Conservation (phyloP, 805 yeast species). For the Pichia californica region DNA sequence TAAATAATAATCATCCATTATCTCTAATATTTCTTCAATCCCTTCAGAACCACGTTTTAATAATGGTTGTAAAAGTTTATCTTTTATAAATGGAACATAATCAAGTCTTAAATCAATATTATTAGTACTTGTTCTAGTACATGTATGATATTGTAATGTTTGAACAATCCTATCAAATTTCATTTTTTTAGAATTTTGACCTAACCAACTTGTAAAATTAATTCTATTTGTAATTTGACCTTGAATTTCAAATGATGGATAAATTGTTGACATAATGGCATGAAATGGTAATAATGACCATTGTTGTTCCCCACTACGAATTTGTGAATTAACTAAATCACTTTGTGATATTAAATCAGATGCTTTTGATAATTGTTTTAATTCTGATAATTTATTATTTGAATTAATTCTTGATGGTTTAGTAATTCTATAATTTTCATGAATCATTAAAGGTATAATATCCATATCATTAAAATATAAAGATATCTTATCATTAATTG, state of each 20-base stretch:
- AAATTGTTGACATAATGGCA: constrained; percentile 77
- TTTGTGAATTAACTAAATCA: constrained; percentile 73
- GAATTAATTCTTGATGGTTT: constrained; percentile 39
- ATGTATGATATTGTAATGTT: constrained; percentile 82
- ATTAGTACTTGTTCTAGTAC: constrained; percentile 73
- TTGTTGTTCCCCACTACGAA: constrained; percentile 86
- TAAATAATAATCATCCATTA: constrained; percentile 79
- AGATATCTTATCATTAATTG: constrained; percentile 76
- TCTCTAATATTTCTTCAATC: constrained; percentile 54
- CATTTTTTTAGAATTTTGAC: constrained; percentile 79
- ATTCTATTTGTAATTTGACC: constrained; percentile 67
- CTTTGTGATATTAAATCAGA: constrained; percentile 83
- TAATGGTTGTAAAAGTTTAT: constrained; percentile 55
- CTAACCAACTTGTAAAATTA: constrained; percentile 81
- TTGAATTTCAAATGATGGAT: constrained; percentile 68
- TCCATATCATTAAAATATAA: constrained; percentile 92
- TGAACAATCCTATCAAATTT: constrained; percentile 76
- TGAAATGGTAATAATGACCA: constrained; percentile 93
- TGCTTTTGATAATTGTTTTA: constrained; percentile 65
- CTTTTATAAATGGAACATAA: constrained; percentile 60
- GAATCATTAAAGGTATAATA: constrained; percentile 91
- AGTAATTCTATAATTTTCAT: constrained; percentile 79
- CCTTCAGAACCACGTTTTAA: constrained; percentile 52
- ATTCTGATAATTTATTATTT: constrained; percentile 41
- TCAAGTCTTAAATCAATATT: constrained; percentile 68